A percentile compares a stretch with the other conserved stretches of the same genome.
These are phyloP conservation scores for Marasmius sp. DNA, from an alignment of 1,284 basidiomycete genomes.

Conservation along the genomic window DNA sequence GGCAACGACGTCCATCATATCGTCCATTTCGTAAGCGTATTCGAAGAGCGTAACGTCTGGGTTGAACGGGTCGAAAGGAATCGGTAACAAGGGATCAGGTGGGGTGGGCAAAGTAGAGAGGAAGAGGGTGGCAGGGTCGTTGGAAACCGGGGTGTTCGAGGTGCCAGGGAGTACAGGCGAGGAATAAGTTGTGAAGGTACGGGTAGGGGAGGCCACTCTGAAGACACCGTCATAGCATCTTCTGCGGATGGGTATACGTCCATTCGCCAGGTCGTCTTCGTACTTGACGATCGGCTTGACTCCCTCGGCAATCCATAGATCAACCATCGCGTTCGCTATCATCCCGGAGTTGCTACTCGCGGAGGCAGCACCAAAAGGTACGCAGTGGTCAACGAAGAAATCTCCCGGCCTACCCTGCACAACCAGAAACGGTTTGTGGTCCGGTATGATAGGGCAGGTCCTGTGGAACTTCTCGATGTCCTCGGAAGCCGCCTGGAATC, in stretches of 20 bases:
- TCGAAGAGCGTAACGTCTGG: neutral
- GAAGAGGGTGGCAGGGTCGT: too few relatives aligned
- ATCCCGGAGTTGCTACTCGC: slow-evolving; percentile 29
- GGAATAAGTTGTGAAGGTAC: too few relatives aligned
- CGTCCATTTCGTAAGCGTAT: slow-evolving; percentile 20
- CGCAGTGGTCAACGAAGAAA: slow-evolving; percentile 27
- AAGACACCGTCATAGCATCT: slow-evolving; percentile 3
- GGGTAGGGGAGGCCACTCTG: too few relatives aligned
- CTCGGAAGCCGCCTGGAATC: too few relatives aligned
- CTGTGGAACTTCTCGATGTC: too few relatives aligned
- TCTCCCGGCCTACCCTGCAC: slow-evolving; percentile 15
- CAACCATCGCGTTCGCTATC: slow-evolving; percentile 27
- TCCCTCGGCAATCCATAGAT: slow-evolving; percentile 23
- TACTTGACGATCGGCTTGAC: slow-evolving; percentile 26
- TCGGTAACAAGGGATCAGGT: neutral
- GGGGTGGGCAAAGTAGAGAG: too few relatives aligned
- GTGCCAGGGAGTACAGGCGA: too few relatives aligned
- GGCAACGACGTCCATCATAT: slow-evolving; percentile 14
- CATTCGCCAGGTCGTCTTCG: slow-evolving; percentile 31
- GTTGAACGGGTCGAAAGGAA: neutral
- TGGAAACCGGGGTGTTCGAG: too few relatives aligned
- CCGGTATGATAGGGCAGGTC: too few relatives aligned
- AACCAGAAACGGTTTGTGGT: too few relatives aligned
- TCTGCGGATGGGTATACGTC: slow-evolving; percentile 21
- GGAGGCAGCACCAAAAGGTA: slow-evolving; percentile 26